These are phyloP conservation scores for Saksenaea oblongispora DNA, from an alignment of 371 early-diverging fungal species.

Conservation along the genomic window DNA sequence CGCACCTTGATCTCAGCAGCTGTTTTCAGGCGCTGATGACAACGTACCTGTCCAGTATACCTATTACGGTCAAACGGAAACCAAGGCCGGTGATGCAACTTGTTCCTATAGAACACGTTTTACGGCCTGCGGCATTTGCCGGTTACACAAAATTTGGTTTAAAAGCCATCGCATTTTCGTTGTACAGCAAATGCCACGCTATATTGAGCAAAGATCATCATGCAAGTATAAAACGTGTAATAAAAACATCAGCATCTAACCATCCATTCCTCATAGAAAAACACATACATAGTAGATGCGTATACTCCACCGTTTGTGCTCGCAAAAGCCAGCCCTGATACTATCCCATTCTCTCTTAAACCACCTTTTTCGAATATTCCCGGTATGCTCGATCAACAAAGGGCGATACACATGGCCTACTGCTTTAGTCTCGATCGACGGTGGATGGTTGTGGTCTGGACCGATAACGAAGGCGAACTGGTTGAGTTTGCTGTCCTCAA, in stretches of 20 bases:
- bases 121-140: constrained; percentile 53
- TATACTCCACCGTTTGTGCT: constrained; percentile 59
- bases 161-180: constrained; percentile 64
- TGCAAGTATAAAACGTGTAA: constrained; percentile 4
- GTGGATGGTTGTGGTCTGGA: constrained; percentile 62
- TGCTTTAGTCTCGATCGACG: constrained; percentile 58
- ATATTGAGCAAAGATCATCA: constrained; percentile 35
- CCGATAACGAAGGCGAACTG: constrained; percentile 60
- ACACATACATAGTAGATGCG: constrained; percentile 27
- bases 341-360: constrained; percentile 46
- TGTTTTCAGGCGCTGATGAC: constrained; percentile 55
- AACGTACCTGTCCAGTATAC: constrained; percentile 16
- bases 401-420: constrained; percentile 59
- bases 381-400: constrained; percentile 30
- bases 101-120: constrained; percentile 61
- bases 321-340: constrained; percentile 42
- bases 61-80: background rate
- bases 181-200: constrained; percentile 57
- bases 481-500: constrained; percentile 45
- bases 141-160: constrained; percentile 58
- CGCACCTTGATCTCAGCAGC: constrained; percentile 55
- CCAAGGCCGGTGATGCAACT: constrained; percentile 54
- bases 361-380: constrained; percentile 28
- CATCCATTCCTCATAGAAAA: background rate
- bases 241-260: background rate